A percentile compares a stretch with the other conserved stretches of the same genome.
Evolutionary conservation across 306 rosid species (phyloP).

Genomic region (Casuarina cunninghamiana): DNA sequence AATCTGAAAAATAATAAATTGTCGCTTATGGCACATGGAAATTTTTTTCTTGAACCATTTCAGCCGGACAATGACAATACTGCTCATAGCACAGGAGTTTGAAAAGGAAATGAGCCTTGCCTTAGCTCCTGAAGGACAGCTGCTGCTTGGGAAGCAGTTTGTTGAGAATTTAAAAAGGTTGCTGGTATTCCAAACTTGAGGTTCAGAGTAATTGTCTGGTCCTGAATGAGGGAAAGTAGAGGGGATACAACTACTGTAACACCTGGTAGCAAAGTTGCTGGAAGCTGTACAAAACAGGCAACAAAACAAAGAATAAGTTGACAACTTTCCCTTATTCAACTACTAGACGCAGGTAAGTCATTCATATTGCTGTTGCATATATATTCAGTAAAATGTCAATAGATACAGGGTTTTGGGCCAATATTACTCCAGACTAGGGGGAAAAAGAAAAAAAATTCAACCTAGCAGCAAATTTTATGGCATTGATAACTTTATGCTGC

Average conservation of each 20-base stretch:
- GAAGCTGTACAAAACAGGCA: constrained; percentile 63
- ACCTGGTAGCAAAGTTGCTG: constrained; percentile 87
- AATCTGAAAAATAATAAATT: constrained; percentile 1
- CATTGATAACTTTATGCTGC: neutral
- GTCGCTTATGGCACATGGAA: constrained; percentile 11
- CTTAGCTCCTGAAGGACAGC: constrained; percentile 94
- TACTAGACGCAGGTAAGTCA: constrained; percentile 13
- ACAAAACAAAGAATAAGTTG: constrained; percentile 17
- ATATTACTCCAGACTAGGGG: neutral
- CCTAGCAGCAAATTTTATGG: neutral
- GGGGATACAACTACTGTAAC: constrained; percentile 89
- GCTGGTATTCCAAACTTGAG: constrained; percentile 86
- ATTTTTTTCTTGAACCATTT: constrained; percentile 6
- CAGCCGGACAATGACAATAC: constrained; percentile 6
- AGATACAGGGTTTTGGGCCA: neutral
- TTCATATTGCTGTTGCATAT: neutral
- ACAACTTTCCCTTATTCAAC: constrained; percentile 14
- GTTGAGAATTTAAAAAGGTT: constrained; percentile 93
- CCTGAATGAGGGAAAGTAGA: constrained; percentile 95
- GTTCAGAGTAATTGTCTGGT: constrained; percentile 86
- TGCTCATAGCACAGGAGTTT: constrained; percentile 8
- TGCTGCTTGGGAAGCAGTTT: constrained; percentile 72
- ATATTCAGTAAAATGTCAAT: neutral
- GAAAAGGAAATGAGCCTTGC: constrained; percentile 50
- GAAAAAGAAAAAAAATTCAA: neutral